Evolutionary conservation across 1,284 basidiomycete species (phyloP).

Genomic region (Trametes pubescens): DNA sequence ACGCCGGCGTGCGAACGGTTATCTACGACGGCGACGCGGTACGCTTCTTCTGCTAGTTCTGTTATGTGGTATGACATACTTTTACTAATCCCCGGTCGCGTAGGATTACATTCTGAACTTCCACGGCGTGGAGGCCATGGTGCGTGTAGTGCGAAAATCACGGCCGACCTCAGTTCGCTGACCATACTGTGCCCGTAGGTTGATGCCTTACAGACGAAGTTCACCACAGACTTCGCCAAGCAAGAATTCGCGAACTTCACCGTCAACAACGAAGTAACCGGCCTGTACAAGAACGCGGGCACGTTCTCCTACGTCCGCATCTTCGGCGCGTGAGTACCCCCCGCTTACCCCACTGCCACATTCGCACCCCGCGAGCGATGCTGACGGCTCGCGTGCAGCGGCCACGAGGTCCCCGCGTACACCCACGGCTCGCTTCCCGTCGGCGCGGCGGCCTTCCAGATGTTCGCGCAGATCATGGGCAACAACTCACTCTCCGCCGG

Average conservation of each 20-base stretch:
- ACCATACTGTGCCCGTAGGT: constrained; percentile 27
- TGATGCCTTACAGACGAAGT: constrained; percentile 32
- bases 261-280: constrained; percentile 58
- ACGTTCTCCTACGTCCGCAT: constrained; percentile 67
- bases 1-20: constrained; percentile 62
- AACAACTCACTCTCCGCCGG: constrained; percentile 34
- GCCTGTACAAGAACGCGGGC: constrained; percentile 67
- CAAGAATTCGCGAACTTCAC: constrained; percentile 58
- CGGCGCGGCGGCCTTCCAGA: constrained; percentile 38
- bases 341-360: neutral
- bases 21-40: constrained; percentile 67
- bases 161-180: neutral
- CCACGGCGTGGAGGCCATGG: constrained; percentile 69
- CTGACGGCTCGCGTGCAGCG: constrained; percentile 23
- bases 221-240: constrained; percentile 43
- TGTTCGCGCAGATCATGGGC: constrained; percentile 41
- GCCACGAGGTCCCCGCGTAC: constrained; percentile 40
- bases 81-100: constrained; percentile 32
- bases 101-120: constrained; percentile 68
- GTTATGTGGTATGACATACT: neutral
- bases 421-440: constrained; percentile 33
- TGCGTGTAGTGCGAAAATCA: constrained; percentile 31
- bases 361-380: neutral
- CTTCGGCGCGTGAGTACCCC: constrained; percentile 40
- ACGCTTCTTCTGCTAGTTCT: constrained; percentile 23